Conservation (phyloP, 176 grass and related monocot species). For the Typha latifolia region DNA sequence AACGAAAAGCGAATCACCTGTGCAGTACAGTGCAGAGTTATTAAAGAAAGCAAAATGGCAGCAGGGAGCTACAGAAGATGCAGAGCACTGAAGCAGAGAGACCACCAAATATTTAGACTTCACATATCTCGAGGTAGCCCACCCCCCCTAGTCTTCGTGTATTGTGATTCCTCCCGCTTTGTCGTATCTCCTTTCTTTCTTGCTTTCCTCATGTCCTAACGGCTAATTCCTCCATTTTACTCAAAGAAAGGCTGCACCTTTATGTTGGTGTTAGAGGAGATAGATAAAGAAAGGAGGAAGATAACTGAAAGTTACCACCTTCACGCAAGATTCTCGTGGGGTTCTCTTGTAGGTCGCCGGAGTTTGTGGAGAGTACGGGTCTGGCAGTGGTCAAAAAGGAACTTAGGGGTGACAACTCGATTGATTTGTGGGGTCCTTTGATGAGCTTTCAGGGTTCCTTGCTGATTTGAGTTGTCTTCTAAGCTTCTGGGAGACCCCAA, state of each 20-base stretch:
- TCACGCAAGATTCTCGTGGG: too few species aligned
- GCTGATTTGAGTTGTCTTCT: neutral
- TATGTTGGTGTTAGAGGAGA: neutral
- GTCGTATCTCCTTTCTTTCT: neutral
- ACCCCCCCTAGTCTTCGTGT: neutral
- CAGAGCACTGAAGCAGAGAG: conserved; percentile 2
- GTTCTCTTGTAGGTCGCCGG: too few species aligned
- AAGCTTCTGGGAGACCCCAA: too few species aligned
- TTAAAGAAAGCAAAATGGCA: too few species aligned
- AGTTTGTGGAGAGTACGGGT: too few species aligned
- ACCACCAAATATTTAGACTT: neutral
- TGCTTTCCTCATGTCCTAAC: neutral
- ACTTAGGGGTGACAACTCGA: neutral
- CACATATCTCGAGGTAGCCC: neutral
- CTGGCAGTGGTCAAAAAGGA: too few species aligned
- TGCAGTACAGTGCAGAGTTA: too few species aligned
- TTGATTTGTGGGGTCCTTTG: neutral
- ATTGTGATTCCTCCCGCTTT: neutral
- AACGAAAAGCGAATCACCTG: too few species aligned
- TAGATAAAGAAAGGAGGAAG: too few species aligned
- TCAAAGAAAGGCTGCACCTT: neutral
- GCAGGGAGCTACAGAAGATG: neutral
- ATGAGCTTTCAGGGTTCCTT: neutral
- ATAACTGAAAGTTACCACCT: too few species aligned
- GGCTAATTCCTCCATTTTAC: neutral